phyloP scores from a whole-genome alignment of 192 early-diverging fungal species.

The Piromyces finnis region DNA sequence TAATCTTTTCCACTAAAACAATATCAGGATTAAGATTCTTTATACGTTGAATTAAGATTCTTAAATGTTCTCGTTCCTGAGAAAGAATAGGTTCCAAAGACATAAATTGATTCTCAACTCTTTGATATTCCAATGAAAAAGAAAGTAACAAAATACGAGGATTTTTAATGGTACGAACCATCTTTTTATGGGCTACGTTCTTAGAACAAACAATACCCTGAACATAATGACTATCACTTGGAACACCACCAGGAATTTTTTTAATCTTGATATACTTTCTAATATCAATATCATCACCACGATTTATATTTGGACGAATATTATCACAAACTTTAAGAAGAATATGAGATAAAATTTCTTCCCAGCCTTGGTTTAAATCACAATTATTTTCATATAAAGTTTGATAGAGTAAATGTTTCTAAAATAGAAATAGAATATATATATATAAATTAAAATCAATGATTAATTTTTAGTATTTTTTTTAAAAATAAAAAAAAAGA shows the following conservation, averaged over 20 bases:
- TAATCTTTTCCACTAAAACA: constrained; percentile 61
- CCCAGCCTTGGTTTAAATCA: constrained; percentile 27
- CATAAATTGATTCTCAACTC: constrained; percentile 52
- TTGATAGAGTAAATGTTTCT: background rate
- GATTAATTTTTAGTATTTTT: no score
- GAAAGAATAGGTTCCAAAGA: constrained; percentile 62
- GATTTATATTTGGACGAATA: constrained; percentile 42
- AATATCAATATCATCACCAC: constrained; percentile 73
- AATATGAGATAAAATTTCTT: constrained; percentile 49
- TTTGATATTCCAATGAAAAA: constrained; percentile 69
- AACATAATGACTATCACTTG: constrained; percentile 65
- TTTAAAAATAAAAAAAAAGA: no score
- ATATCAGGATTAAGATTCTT: constrained; percentile 55
- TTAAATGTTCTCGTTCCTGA: constrained; percentile 68
- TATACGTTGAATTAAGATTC: constrained; percentile 62
- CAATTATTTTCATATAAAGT: background rate
- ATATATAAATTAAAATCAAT: no score
- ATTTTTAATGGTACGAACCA: constrained; percentile 43
- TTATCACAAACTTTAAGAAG: constrained; percentile 42
- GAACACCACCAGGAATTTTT: constrained; percentile 72
- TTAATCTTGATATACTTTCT: constrained; percentile 88
- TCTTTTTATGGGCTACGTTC: constrained; percentile 75
- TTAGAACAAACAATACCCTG: constrained; percentile 88
- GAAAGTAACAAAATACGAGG: constrained; percentile 75
- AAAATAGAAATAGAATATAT: constrained; percentile 34